phyloP scores from a whole-genome alignment of 1,284 basidiomycete species.

The Trametes sp. region DNA sequence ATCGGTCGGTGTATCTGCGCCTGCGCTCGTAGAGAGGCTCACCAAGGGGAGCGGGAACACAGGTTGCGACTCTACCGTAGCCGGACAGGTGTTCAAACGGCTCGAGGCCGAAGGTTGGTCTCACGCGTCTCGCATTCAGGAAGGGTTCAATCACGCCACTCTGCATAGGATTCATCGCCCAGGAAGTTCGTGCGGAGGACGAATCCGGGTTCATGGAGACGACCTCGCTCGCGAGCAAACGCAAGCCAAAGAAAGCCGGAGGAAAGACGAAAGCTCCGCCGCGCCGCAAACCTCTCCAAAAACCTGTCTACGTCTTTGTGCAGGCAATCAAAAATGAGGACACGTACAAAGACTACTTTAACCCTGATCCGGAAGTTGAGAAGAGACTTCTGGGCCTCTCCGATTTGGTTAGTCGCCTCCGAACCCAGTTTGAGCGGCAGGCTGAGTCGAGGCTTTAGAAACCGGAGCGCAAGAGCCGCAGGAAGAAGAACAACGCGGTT shows the following conservation, averaged over 20 bases:
- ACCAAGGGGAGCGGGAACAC: neutral
- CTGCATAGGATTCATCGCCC: constrained; percentile 64
- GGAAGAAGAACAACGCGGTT: constrained; percentile 24
- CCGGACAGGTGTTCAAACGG: constrained; percentile 68
- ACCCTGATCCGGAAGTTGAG: constrained; percentile 64
- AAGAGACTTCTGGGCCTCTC: constrained; percentile 63
- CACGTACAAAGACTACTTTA: constrained; percentile 72
- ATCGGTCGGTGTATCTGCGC: constrained; percentile 54
- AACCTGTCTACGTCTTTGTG: constrained; percentile 65
- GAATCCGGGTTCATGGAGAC: constrained; percentile 57
- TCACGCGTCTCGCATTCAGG: neutral
- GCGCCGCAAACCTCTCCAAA: constrained; percentile 61
- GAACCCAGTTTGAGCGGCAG: constrained; percentile 5
- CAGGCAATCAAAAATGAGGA: constrained; percentile 50
- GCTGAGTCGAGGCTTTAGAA: constrained; percentile 37
- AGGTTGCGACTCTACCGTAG: constrained; percentile 65
- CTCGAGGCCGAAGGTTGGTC: constrained; percentile 71
- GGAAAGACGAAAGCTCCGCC: constrained; percentile 31
- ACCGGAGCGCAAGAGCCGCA: constrained; percentile 37
- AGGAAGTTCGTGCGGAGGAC: constrained; percentile 56
- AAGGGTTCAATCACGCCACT: neutral
- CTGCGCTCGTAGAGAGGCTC: neutral
- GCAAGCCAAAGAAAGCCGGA: constrained; percentile 48
- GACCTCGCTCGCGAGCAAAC: constrained; percentile 48
- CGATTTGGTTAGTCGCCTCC: constrained; percentile 53